Percentiles rank a stretch among this genome's conserved stretches.
Evolutionary conservation across 768 basidiomycete species (phyloP).

Genomic region (Tricholoma furcatifolium): DNA sequence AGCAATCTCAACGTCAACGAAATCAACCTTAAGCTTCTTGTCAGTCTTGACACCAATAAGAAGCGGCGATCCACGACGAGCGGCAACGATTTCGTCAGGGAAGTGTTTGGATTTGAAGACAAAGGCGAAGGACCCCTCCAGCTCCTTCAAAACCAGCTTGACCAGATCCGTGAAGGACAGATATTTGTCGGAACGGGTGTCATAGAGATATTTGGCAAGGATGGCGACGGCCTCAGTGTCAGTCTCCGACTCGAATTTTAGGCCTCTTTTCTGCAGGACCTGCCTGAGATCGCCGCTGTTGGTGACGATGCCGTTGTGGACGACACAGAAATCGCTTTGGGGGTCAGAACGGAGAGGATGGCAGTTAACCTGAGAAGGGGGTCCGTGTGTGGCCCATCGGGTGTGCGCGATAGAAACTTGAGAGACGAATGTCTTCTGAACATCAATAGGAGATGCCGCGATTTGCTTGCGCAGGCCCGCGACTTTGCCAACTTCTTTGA

Average conservation of each 20-base stretch:
- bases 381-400: slow-evolving; percentile 98
- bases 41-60: slow-evolving; percentile 99
- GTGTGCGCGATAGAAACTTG: slow-evolving; percentile 99
- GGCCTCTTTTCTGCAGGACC: slow-evolving; percentile 95
- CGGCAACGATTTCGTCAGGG: slow-evolving; percentile 94
- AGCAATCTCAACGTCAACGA: slow-evolving; percentile 96
- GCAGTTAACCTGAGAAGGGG: slow-evolving; percentile 85
- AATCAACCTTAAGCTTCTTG: slow-evolving; percentile 99
- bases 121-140: slow-evolving; percentile 98
- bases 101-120: slow-evolving; percentile 97
- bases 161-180: slow-evolving; percentile 87
- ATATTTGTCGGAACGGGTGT: slow-evolving; percentile 84
- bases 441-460: slow-evolving; percentile 65
- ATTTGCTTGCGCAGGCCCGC: slow-evolving; percentile 90
- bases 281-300: slow-evolving; percentile 85
- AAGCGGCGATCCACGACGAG: slow-evolving; percentile 95
- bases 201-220: slow-evolving; percentile 94
- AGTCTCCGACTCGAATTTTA: slow-evolving; percentile 91
- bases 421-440: slow-evolving; percentile 71
- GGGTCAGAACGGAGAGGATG: slow-evolving; percentile 90
- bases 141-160: slow-evolving; percentile 95
- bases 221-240: slow-evolving; percentile 98
- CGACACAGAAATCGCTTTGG: slow-evolving; percentile 81
- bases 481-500: slow-evolving; percentile 99
- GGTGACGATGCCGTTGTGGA: slow-evolving; percentile 99